A percentile compares a stretch with the other conserved stretches of the same genome.
Conservation (phyloP, 805 yeast genomes). For the Candida golubevii region DNA sequence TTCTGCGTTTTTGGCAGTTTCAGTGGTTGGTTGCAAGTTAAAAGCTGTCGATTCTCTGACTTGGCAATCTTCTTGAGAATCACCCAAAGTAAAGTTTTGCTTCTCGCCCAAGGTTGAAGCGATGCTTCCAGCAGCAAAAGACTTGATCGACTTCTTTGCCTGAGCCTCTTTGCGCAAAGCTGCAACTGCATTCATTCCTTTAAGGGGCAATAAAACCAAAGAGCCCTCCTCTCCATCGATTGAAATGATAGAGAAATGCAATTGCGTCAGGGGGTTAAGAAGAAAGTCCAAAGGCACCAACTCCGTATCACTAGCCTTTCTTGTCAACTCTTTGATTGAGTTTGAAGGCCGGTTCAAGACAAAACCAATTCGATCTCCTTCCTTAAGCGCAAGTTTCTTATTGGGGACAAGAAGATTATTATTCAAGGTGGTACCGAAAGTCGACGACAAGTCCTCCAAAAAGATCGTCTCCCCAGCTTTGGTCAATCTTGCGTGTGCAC, state of each 20-base stretch:
- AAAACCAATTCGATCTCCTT: conserved; percentile 32
- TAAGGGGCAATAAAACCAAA: conserved; percentile 8
- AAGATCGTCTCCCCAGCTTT: conserved; percentile 17
- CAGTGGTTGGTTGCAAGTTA: no score
- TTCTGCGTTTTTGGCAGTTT: no score
- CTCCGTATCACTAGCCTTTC: neutral
- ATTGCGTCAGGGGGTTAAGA: conserved; percentile 11
- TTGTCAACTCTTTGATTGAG: conserved; percentile 3
- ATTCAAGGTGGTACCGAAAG: conserved; percentile 38
- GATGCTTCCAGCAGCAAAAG: neutral
- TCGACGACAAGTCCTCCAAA: conserved; percentile 30
- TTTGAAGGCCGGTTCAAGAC: conserved; percentile 30
- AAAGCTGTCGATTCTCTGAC: no score
- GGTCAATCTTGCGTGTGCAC: conserved; percentile 31
- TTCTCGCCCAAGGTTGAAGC: no score
- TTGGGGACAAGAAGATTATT: conserved; percentile 22
- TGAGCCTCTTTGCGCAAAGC: conserved; percentile 2
- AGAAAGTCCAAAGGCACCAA: conserved; percentile 8
- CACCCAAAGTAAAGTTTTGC: no score
- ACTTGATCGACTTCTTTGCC: neutral
- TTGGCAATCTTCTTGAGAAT: no score
- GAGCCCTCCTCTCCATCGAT: conserved; percentile 1
- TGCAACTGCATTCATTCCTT: conserved; percentile 1
- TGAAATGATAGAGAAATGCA: conserved; percentile 5
- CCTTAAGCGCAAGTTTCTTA: conserved; percentile 5